Evolutionary conservation across 345 rosid species (phyloP).

Genomic region (Brassica juncea): DNA sequence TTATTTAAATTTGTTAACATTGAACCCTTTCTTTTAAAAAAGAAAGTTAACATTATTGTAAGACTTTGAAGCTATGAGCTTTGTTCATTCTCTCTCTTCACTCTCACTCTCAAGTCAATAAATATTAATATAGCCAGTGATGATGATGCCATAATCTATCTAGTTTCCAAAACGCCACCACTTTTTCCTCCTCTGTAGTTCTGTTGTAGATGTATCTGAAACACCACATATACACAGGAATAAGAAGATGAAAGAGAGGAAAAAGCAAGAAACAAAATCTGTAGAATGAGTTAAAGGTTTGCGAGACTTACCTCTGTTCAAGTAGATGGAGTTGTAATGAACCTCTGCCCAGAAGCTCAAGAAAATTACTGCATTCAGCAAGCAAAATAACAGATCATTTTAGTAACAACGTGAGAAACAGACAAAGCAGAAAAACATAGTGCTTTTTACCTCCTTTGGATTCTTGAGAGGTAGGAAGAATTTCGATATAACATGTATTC

Average conservation of each 20-base stretch:
- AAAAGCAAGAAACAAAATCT: not conserved
- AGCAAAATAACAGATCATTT: not conserved
- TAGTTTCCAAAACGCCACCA: slow-evolving; percentile 80
- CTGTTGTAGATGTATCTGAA: slow-evolving; percentile 44
- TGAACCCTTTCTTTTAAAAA: slow-evolving; percentile 13
- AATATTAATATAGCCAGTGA: slow-evolving; percentile 18
- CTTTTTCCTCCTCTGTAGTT: slow-evolving; percentile 59
- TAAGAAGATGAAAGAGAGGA: not conserved
- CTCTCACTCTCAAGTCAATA: slow-evolving; percentile 34
- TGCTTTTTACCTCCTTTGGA: slow-evolving; percentile 59
- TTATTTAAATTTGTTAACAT: slow-evolving; percentile 7
- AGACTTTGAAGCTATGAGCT: slow-evolving; percentile 30
- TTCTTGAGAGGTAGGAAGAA: slow-evolving; percentile 67
- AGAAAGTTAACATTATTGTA: slow-evolving; percentile 34
- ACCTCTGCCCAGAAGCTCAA: slow-evolving; percentile 99
- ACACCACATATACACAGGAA: not conserved
- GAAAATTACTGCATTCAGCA: slow-evolving; percentile 59
- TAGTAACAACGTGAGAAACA: not conserved
- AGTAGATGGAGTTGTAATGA: slow-evolving; percentile 88
- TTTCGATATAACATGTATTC: slow-evolving; percentile 86
- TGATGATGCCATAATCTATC: slow-evolving; percentile 23
- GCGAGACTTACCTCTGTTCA: slow-evolving; percentile 51
- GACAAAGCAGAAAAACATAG: not conserved
- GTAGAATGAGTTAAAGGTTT: not conserved
- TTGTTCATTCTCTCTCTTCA: slow-evolving; percentile 26